phyloP scores from a whole-genome alignment of 495 filamentous ascomycete species.

The Peziza echinospora region DNA sequence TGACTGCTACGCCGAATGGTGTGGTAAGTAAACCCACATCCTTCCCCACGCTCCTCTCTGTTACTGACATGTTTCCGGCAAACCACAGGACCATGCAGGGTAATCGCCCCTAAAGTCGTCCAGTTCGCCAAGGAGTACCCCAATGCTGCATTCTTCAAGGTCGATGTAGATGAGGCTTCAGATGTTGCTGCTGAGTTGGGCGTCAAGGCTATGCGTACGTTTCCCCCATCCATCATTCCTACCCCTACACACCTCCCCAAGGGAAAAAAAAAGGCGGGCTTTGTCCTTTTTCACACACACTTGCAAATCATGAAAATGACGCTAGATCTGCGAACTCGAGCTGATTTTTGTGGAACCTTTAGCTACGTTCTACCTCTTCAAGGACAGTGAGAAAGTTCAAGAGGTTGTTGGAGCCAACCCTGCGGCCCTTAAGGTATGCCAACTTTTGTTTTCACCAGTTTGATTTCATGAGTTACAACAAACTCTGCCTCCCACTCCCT shows the following conservation, averaged over 20 bases:
- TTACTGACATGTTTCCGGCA: conserved; percentile 3
- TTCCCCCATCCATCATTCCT: not conserved
- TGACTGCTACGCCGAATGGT: conserved; percentile 83
- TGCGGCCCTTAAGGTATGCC: conserved; percentile 30
- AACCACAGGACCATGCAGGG: conserved; percentile 59
- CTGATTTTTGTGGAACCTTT: not conserved
- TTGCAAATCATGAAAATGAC: not conserved
- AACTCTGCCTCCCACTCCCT: no score
- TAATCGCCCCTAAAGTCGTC: conserved; percentile 53
- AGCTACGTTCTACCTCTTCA: conserved; percentile 70
- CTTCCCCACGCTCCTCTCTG: no score
- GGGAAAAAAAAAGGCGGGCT: not conserved
- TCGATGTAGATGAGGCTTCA: conserved; percentile 72
- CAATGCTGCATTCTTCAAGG: conserved; percentile 57
- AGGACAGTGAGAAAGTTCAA: conserved; percentile 41
- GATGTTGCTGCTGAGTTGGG: conserved; percentile 58
- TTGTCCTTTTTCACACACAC: not conserved
- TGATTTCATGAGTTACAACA: no score
- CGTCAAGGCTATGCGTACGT: conserved; percentile 63
- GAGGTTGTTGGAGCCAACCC: conserved; percentile 74
- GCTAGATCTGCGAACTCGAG: not conserved
- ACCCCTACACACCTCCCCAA: not conserved
- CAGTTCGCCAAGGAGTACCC: conserved; percentile 36
- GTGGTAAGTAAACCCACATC: conserved; percentile 29
- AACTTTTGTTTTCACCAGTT: no score